Percentiles rank a stretch among this genome's conserved stretches.
These are phyloP conservation scores for Silene coronaria DNA, from an alignment of 179 eudicot genomes.

Conservation along the genomic window DNA sequence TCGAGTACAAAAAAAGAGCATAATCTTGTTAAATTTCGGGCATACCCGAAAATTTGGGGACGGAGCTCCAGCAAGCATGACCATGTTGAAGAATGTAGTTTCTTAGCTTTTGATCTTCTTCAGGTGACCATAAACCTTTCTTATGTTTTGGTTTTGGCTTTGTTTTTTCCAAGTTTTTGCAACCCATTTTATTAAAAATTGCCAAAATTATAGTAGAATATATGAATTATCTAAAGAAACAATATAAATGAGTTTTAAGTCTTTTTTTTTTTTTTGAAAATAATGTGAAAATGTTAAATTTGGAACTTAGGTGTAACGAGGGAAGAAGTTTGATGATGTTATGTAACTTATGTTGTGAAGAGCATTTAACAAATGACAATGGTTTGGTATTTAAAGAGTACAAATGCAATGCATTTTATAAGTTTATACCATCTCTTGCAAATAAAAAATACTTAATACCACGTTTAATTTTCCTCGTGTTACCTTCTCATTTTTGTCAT, in stretches of 20 bases:
- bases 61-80: slow-evolving; percentile 44
- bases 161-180: slow-evolving; percentile 23
- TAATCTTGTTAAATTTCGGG: neutral
- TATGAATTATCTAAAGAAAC: too few relatives aligned
- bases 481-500: neutral
- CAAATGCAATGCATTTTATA: neutral
- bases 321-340: slow-evolving; percentile 6
- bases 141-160: slow-evolving; percentile 28
- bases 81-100: slow-evolving; percentile 40
- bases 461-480: neutral
- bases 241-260: too few relatives aligned
- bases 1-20: neutral
- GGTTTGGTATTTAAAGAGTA: slow-evolving; percentile 24
- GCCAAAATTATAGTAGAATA: neutral
- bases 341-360: slow-evolving; percentile 7
- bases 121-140: slow-evolving; percentile 50
- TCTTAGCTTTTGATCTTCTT: slow-evolving; percentile 7
- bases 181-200: slow-evolving; percentile 10
- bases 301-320: neutral
- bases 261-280: too few relatives aligned
- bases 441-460: neutral
- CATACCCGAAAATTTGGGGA: slow-evolving; percentile 64
- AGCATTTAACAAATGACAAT: too few relatives aligned
- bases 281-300: neutral
- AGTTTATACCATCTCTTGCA: neutral